Conservation (phyloP, 495 filamentous ascomycete species). For the Bryoglossum gracile region DNA sequence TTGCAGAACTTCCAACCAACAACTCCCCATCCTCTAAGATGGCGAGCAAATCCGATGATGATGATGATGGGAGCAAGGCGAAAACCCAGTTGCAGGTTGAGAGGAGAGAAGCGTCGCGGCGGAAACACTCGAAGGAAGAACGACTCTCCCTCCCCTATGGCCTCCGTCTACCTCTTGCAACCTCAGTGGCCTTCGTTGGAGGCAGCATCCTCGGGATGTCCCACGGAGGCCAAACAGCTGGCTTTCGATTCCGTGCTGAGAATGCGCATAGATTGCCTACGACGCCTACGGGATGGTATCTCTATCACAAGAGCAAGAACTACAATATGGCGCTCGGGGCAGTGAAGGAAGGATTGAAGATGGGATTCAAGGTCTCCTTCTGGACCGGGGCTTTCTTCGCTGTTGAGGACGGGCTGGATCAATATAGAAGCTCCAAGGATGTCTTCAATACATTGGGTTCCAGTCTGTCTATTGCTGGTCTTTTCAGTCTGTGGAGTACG, state of each 20-base stretch:
- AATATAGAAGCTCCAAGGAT: conserved; percentile 61
- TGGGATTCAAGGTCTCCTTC: conserved; percentile 61
- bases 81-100: conserved; percentile 1
- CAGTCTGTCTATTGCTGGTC: conserved; percentile 71
- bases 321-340: conserved; percentile 72
- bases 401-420: conserved; percentile 80
- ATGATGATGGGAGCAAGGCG: too few relatives aligned
- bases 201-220: conserved; percentile 64
- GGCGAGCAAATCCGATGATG: too few relatives aligned
- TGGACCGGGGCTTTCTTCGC: conserved; percentile 63
- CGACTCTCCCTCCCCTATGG: conserved; percentile 60
- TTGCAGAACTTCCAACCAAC: not conserved
- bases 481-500: conserved; percentile 82
- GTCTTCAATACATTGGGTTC: conserved; percentile 71
- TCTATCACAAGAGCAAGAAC: conserved; percentile 97
- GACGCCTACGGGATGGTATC: conserved; percentile 80
- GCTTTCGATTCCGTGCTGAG: conserved; percentile 82
- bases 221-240: conserved; percentile 64
- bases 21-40: too few relatives aligned
- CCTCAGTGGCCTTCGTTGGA: conserved; percentile 49
- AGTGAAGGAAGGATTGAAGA: conserved; percentile 64
- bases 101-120: conserved; percentile 27
- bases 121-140: conserved; percentile 29
- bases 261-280: conserved; percentile 87
- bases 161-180: conserved; percentile 57